Conservation (phyloP, 345 rosid genomes). For the Barbarea vulgaris region DNA sequence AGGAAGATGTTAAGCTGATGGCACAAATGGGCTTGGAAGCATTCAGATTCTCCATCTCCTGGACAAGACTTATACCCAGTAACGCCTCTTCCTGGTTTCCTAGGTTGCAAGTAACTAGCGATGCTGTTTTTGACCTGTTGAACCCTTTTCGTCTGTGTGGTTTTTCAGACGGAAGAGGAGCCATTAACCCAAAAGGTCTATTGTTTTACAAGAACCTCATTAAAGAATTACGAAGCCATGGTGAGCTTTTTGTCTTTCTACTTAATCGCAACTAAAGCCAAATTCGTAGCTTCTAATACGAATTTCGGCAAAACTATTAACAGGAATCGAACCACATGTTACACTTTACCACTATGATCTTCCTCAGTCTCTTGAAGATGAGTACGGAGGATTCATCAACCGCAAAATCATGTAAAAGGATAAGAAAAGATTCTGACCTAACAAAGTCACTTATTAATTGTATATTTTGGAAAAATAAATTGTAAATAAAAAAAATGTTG, state of each 20-base stretch:
- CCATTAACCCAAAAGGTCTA: constrained; percentile 61
- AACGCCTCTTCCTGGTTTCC: constrained; percentile 21
- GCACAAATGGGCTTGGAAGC: constrained; percentile 61
- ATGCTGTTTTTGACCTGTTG: background rate
- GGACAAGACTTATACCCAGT: constrained; percentile 86
- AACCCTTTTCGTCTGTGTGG: background rate
- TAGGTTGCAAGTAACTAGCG: background rate
- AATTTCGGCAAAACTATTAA: background rate
- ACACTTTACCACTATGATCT: constrained; percentile 59
- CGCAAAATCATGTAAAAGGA: constrained; percentile 56
- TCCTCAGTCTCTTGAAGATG: constrained; percentile 76
- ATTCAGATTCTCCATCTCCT: constrained; percentile 80
- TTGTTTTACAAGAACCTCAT: constrained; percentile 61
- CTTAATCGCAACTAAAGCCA: background rate
- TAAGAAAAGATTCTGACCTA: background rate
- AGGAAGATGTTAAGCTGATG: constrained; percentile 88
- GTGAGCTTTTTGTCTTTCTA: constrained; percentile 28
- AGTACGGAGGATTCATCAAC: constrained; percentile 74
- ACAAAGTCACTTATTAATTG: background rate
- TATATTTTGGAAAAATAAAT: background rate
- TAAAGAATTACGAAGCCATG: constrained; percentile 52
- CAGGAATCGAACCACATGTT: constrained; percentile 71
- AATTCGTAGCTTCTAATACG: background rate
- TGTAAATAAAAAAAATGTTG: background rate
- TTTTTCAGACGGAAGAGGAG: constrained; percentile 63